A percentile compares a stretch with the other conserved stretches of the same genome.
phyloP scores from a whole-genome alignment of 202 grass and related monocot species.

The Carex sylvatica region DNA sequence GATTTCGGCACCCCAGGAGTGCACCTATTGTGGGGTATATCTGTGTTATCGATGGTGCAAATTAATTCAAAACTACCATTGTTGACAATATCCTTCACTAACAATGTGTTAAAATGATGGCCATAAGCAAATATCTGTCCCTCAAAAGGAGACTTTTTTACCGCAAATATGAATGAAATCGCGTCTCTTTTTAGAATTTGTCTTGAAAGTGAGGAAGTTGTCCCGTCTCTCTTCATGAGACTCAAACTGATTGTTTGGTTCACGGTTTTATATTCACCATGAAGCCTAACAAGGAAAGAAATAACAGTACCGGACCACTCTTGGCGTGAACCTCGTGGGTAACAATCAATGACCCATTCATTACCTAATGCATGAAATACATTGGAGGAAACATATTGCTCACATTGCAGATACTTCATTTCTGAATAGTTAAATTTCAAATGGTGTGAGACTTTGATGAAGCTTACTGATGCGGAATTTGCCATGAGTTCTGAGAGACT shows the following conservation, averaged over 20 bases:
- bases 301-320: neutral
- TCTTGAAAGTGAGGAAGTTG: no score
- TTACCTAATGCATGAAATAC: neutral
- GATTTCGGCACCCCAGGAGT: no score
- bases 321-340: neutral
- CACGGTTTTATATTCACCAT: neutral
- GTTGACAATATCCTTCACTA: neutral
- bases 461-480: neutral
- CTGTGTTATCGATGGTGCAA: neutral
- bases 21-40: no score
- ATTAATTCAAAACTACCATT: constrained; percentile 4
- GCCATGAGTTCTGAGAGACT: neutral
- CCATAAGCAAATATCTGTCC: neutral
- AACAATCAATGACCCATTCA: constrained; percentile 1
- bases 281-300: neutral
- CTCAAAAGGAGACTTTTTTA: neutral
- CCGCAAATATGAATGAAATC: neutral
- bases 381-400: neutral
- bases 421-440: neutral
- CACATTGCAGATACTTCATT: neutral
- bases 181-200: no score
- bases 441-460: neutral
- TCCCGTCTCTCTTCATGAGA: neutral
- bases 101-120: neutral
- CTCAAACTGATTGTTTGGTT: neutral